phyloP scores from a whole-genome alignment of 352 stramenopile species.

The Phytophthora pini region DNA sequence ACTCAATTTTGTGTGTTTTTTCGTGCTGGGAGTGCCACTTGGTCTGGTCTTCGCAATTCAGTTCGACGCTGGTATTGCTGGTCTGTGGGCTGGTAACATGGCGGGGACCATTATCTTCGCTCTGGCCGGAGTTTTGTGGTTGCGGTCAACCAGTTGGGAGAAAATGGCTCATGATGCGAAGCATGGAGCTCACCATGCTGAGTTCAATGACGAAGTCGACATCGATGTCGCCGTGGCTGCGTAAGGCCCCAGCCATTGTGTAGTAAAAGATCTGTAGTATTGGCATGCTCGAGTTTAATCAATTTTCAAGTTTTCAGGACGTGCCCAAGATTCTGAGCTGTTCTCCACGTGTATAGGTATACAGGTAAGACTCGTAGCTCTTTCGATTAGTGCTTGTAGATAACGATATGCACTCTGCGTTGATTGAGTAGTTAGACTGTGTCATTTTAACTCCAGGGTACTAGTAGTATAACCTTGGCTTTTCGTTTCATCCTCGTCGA shows the following conservation, averaged over 20 bases:
- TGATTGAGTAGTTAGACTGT: too few relatives aligned
- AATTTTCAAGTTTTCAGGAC: not conserved
- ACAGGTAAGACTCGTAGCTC: too few relatives aligned
- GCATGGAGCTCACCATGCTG: conserved; percentile 42
- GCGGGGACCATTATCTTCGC: conserved; percentile 48
- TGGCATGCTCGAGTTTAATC: conserved; percentile 1
- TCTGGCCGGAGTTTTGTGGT: conserved; percentile 44
- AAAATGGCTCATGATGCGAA: conserved; percentile 57
- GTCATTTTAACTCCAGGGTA: not conserved
- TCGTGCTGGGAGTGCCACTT: conserved; percentile 55
- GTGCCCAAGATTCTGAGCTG: too few relatives aligned
- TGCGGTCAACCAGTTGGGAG: conserved; percentile 59
- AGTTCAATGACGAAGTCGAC: conserved; percentile 29
- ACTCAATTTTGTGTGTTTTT: conserved; percentile 62
- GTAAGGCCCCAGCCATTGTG: conserved; percentile 4
- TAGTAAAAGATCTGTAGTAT: not conserved
- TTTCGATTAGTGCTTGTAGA: too few relatives aligned
- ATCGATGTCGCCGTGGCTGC: conserved; percentile 22
- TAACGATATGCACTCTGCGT: too few relatives aligned
- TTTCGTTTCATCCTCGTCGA: conserved; percentile 1
- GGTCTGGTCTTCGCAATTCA: conserved; percentile 50
- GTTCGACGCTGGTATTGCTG: conserved; percentile 47
- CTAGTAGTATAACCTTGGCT: not conserved
- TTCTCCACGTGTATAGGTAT: too few relatives aligned
- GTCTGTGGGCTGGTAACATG: conserved; percentile 67